Conservation (phyloP, 495 filamentous ascomycete species). For the Penicillium robsamsonii region DNA sequence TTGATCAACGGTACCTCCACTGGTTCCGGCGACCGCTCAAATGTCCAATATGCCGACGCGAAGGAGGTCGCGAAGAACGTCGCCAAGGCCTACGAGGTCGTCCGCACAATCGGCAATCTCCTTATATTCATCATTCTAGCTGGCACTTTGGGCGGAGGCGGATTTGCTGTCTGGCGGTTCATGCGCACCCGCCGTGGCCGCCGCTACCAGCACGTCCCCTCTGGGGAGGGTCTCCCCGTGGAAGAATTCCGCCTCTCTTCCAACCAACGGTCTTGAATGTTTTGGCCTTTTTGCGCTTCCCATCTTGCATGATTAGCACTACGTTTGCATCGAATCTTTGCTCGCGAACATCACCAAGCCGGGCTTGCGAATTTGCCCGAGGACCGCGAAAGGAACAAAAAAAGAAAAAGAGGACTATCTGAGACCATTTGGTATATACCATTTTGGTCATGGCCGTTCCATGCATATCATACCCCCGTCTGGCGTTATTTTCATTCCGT, state of each 20-base stretch:
- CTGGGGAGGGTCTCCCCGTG: conserved; percentile 32
- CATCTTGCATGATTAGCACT: conserved; percentile 19
- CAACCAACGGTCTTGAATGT: conserved; percentile 13
- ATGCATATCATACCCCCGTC: conserved; percentile 31
- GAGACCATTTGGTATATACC: conserved; percentile 21
- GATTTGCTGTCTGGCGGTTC: conserved; percentile 26
- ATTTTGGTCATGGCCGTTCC: conserved; percentile 24
- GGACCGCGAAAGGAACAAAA: background rate
- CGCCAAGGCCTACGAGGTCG: conserved; percentile 36
- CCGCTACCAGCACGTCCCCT: conserved; percentile 36
- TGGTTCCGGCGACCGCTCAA: conserved; percentile 1
- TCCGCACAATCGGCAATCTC: conserved; percentile 34
- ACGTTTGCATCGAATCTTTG: conserved; percentile 1
- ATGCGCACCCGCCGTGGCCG: conserved; percentile 26
- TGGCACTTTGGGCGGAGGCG: conserved; percentile 28
- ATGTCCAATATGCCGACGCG: conserved; percentile 21
- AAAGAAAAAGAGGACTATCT: conserved; percentile 1
- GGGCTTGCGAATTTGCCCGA: background rate
- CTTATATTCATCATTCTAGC: conserved; percentile 34
- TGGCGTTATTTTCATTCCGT: conserved; percentile 18
- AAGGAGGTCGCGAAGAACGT: conserved; percentile 36
- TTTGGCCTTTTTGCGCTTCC: conserved; percentile 1
- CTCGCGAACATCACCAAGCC: background rate
- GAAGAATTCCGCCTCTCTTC: conserved; percentile 26
- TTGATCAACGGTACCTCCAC: conserved; percentile 9